Percentiles rank a stretch among this genome's conserved stretches.
phyloP scores from a whole-genome alignment of 2,329 filamentous ascomycete genomes.

The Fusarium sp. region DNA sequence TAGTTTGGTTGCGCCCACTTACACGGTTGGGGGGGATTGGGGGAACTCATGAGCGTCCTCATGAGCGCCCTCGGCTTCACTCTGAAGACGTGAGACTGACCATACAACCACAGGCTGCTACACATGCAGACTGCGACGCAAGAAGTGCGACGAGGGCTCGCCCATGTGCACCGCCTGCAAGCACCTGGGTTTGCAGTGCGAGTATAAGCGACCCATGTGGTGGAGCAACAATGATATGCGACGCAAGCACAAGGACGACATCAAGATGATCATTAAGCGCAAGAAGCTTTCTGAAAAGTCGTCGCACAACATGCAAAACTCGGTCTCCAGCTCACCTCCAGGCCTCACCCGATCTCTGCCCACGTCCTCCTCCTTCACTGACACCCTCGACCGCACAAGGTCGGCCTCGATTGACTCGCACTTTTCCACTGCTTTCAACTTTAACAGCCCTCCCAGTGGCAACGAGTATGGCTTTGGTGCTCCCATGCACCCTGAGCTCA shows the following conservation, averaged over 20 bases:
- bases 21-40: conserved; percentile 29
- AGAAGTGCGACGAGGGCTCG: conserved; percentile 76
- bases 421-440: conserved; percentile 78
- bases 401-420: conserved; percentile 86
- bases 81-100: conserved; percentile 29
- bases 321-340: conserved; percentile 74
- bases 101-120: conserved; percentile 68
- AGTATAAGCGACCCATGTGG: conserved; percentile 97
- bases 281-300: conserved; percentile 95
- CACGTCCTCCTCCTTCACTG: conserved; percentile 83
- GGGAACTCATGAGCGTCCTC: conserved; percentile 33
- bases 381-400: conserved; percentile 77
- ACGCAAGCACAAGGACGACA: conserved; percentile 88
- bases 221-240: conserved; percentile 94
- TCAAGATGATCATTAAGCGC: conserved; percentile 97
- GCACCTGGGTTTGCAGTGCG: conserved; percentile 85
- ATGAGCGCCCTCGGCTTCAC: not conserved
- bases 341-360: conserved; percentile 85
- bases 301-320: conserved; percentile 66
- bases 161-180: conserved; percentile 75
- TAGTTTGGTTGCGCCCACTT: conserved; percentile 69
- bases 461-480: conserved; percentile 72
- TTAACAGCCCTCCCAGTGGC: conserved; percentile 70
- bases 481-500: conserved; percentile 72
- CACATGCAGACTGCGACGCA: conserved; percentile 74